Evolutionary conservation across 108 stramenopile genomes (phyloP), one percentile per base, ranked within the genome.

Genomic region (Nitzschia palea): DNA sequence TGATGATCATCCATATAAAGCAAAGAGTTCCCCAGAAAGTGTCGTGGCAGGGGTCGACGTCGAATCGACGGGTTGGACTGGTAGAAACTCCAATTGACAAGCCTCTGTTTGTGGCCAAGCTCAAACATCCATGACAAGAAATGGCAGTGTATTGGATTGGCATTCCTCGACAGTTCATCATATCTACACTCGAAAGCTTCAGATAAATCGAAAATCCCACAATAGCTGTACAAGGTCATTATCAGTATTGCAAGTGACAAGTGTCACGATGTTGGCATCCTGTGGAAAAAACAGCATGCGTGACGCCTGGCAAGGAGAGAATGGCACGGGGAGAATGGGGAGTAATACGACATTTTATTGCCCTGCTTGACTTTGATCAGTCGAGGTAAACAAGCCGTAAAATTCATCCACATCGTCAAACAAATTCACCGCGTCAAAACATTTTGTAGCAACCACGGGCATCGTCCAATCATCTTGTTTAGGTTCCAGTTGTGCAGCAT

Each of bases 111-210:
- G 12, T 83, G 45, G 77, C 74, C 12, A 66, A 30, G 0, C 73
- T 88, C 9, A 72, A 63, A 9, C 81, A 90, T 0, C 85, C 87
- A 6, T 54, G 70, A 2, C 68, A 67, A 2, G 59, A 75, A 26
- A 18, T 48, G 23, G 79, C 87, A 25, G 80, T 62, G 55, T 82
- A 79, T 63, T 93, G 92, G 92, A 44, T 93, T 1, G 92, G 92
- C 5, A 67, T 71, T n/a, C 70, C 76, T 42, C 73, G 78, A 50
- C 44, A 78, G 51, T 86, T 81, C 57, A 54, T 12, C 81, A 80
- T 54, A 17, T 83, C 9, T 70, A 57, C 27, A 55, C 73, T 4
- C 43, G 37, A 6, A 40, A 40, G 37, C 37, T 40, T 40, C 12
- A 6, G 37, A 40, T 40, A 40, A 40, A 40, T 10, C 37, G 37